Evolutionary conservation across 2,329 filamentous ascomycete species (phyloP).

Genomic region (Colletotrichum agaves): DNA sequence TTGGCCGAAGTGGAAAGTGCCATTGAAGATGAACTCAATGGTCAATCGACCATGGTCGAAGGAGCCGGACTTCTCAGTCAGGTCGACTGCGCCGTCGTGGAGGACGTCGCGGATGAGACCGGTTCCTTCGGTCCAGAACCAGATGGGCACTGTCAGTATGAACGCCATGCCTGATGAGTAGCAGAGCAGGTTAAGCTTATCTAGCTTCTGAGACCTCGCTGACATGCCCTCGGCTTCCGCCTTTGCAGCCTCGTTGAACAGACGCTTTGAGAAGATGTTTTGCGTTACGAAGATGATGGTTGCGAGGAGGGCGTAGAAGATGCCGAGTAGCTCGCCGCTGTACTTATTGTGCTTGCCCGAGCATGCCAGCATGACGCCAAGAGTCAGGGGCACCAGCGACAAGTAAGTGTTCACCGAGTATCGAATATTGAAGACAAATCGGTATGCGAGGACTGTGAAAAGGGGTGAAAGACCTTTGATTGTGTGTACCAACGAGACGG

Average conservation of each 20-base stretch:
- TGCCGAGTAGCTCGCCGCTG: conserved; percentile 88
- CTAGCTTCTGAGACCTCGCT: conserved; percentile 80
- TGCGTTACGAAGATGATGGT: conserved; percentile 96
- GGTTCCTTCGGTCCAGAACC: conserved; percentile 92
- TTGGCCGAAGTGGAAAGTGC: conserved; percentile 94
- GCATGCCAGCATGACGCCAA: conserved; percentile 96
- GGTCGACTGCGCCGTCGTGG: conserved; percentile 79
- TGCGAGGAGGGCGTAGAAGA: conserved; percentile 88
- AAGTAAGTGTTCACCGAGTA: conserved; percentile 90
- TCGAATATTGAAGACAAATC: conserved; percentile 86
- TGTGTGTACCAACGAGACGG: conserved; percentile 96
- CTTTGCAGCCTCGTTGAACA: conserved; percentile 93
- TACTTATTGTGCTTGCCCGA: conserved; percentile 79
- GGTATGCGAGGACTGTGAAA: conserved; percentile 94
- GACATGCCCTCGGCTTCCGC: conserved; percentile 78
- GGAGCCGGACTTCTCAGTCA: conserved; percentile 69
- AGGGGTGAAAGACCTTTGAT: conserved; percentile 97
- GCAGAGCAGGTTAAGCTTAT: conserved; percentile 95
- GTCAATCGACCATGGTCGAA: conserved; percentile 79
- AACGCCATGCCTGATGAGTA: conserved; percentile 98
- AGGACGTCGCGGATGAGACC: conserved; percentile 81
- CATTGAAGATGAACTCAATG: conserved; percentile 96
- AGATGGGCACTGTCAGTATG: conserved; percentile 86
- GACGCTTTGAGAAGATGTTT: conserved; percentile 97
- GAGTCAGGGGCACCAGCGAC: conserved; percentile 87